Base-by-base conservation (phyloP, 441 rosid species). In the Gossypium aridum region DNA sequence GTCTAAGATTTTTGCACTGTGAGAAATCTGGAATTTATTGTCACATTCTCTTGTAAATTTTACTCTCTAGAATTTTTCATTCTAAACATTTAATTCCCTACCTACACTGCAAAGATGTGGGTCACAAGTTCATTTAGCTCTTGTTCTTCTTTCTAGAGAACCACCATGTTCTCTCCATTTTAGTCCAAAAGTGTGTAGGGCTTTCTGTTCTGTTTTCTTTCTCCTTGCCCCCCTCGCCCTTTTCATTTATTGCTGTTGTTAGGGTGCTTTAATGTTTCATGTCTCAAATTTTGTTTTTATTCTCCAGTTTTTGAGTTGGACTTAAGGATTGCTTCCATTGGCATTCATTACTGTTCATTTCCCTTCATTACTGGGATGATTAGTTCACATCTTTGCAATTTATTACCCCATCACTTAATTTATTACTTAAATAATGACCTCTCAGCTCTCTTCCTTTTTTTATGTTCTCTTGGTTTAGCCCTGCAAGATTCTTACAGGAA, bases 241-340 rank as follows among this genome's bases (percentile, higher is more conserved):
- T 67, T 77, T 79, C 79, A 81, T 81, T 85, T 74, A 84, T 77
- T 84, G 82, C 77, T 68, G 65, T 64, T 76, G 75, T 78, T 83
- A 53, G 68, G 76, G 37, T 74, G 47, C 66, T 81, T 83, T 56
- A 77, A 76, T 77, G 80, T 43, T 76, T 70, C 84, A 56, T 74
- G 39, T 71, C 78, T 61, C 72, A 56, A 60, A 78, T 82, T 60
- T 60, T 60, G 17, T 77, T 80, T 81, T 80, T 64, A 34, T 69
- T 80, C 83, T 69, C 76, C 51, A 55, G 77, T 83, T 77, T 76
- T 71, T 77, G 34, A 71, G 73, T 45, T 76, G 82, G 75, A 37
- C 55, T 37, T 56, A 13, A 8, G 60, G 72, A 78, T 80, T 83
- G 83, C 83, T 78, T 75, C 22, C 62, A 20, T 56, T 63, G 76